A percentile compares a stretch with the other conserved stretches of the same genome.
phyloP scores from a whole-genome alignment of 345 rosid genomes.

The Populus ilicifolia region DNA sequence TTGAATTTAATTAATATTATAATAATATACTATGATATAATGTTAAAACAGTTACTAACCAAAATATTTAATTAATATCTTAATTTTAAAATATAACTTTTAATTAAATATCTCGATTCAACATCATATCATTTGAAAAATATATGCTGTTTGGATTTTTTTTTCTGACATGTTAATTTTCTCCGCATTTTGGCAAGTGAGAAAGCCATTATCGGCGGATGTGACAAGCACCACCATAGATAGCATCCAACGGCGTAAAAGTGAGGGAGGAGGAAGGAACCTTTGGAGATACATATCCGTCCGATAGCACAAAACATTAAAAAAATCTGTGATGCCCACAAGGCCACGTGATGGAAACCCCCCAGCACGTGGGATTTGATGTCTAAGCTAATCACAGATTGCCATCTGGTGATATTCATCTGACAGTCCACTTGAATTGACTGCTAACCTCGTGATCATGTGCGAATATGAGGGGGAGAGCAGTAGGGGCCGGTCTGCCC shows the following conservation, averaged over 20 bases:
- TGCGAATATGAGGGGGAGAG: neutral
- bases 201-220: neutral
- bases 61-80: no score
- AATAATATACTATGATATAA: no score
- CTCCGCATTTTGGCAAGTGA: neutral
- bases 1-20: no score
- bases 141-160: no score
- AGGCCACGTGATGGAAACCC: constrained; percentile 31
- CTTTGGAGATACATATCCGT: neutral
- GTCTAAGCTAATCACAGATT: neutral
- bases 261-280: neutral
- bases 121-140: no score
- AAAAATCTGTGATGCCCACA: neutral
- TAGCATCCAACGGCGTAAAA: neutral
- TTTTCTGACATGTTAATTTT: no score
- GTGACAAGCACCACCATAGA: constrained; percentile 21
- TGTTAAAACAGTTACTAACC: no score
- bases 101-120: no score
- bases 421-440: constrained; percentile 2
- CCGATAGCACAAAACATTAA: neutral
- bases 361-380: constrained; percentile 28
- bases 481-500: neutral
- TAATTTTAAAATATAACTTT: no score
- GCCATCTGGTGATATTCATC: constrained; percentile 12
- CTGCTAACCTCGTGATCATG: constrained; percentile 15